Evolutionary conservation across 1,284 basidiomycete species (phyloP).

Genomic region (Vanrija sp.): DNA sequence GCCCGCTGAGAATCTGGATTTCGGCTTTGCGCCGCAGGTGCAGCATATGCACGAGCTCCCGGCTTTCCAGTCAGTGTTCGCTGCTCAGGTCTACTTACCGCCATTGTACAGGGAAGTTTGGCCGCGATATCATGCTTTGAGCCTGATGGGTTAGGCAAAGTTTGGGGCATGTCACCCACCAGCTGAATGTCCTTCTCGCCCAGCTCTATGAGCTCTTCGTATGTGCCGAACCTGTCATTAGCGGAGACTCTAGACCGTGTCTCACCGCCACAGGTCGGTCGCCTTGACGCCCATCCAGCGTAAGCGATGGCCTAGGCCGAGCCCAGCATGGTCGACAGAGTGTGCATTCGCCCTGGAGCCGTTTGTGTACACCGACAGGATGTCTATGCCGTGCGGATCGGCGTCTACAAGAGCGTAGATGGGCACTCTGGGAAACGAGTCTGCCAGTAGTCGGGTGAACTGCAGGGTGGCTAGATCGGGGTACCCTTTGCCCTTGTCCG

Average conservation of each 20-base stretch:
- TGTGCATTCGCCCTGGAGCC: constrained; percentile 40
- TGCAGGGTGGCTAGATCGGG: constrained; percentile 85
- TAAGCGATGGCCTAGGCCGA: constrained; percentile 64
- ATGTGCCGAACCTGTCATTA: constrained; percentile 43
- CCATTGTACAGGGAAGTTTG: constrained; percentile 8
- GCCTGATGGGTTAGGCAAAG: constrained; percentile 4
- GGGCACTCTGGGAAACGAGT: constrained; percentile 64
- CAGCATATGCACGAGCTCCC: constrained; percentile 72
- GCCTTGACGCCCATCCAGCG: constrained; percentile 74
- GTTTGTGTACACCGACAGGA: constrained; percentile 70
- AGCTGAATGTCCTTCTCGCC: constrained; percentile 66
- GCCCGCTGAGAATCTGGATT: constrained; percentile 64
- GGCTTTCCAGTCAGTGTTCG: constrained; percentile 47
- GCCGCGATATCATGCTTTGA: not conserved
- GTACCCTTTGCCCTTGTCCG: constrained; percentile 82
- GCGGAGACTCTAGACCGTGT: constrained; percentile 48
- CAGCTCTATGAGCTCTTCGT: constrained; percentile 64
- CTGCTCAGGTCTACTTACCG: constrained; percentile 1
- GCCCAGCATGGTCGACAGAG: constrained; percentile 45
- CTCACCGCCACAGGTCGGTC: constrained; percentile 54
- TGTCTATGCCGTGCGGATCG: constrained; percentile 85
- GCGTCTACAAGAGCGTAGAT: constrained; percentile 78
- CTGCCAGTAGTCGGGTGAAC: constrained; percentile 66
- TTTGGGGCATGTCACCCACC: constrained; percentile 51
- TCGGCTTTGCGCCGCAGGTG: constrained; percentile 78